Conservation (phyloP, 202 grass and related monocot species). For the Schoenoplectus triqueter region DNA sequence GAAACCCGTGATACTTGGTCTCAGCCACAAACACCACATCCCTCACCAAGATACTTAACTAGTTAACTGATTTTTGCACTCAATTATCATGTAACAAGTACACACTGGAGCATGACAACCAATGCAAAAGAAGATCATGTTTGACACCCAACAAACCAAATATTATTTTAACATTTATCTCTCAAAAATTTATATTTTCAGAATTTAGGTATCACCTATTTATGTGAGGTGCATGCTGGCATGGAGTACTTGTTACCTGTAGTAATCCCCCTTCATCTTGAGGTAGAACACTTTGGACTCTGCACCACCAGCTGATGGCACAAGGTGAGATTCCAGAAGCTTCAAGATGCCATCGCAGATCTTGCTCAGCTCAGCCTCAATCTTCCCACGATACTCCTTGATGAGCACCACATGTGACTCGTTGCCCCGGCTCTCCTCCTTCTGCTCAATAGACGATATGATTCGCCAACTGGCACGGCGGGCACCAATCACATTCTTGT, state of each 20-base stretch:
- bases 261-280: constrained; percentile 91
- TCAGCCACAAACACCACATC: neutral
- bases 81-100: neutral
- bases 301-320: constrained; percentile 57
- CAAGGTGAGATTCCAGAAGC: constrained; percentile 72
- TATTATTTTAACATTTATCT: neutral
- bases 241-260: constrained; percentile 56
- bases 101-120: neutral
- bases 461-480: constrained; percentile 85
- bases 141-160: neutral
- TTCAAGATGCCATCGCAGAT: constrained; percentile 77
- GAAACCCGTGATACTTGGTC: neutral
- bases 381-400: constrained; percentile 73
- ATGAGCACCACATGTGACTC: constrained; percentile 65
- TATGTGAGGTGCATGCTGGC: neutral
- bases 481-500: constrained; percentile 89
- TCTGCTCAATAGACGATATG: constrained; percentile 82
- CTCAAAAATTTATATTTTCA: constrained; percentile 7
- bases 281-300: constrained; percentile 89
- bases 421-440: constrained; percentile 69
- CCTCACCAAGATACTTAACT: neutral
- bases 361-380: constrained; percentile 70
- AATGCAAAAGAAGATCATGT: neutral
- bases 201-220: neutral
- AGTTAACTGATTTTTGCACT: neutral